Percentiles rank a stretch among this genome's conserved stretches.
Conservation (phyloP, 108 stramenopile species). For the Seminavis robusta region DNA sequence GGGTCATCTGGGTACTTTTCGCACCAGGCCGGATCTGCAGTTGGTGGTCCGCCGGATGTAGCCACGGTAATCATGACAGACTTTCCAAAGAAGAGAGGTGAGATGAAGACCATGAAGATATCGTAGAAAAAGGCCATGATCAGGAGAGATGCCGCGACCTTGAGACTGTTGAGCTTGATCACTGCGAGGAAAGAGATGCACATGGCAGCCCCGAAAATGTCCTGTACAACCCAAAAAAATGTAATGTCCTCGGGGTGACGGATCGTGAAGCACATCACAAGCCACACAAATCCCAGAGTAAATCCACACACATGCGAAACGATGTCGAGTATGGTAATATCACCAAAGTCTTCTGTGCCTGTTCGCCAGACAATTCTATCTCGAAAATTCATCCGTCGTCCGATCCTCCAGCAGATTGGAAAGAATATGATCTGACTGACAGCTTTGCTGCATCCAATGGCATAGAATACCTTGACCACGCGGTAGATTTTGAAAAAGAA, state of each 20-base stretch:
- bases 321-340: conserved; percentile 39
- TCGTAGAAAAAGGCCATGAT: conserved; percentile 84
- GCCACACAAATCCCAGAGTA: conserved; percentile 39
- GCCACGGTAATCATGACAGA: conserved; percentile 90
- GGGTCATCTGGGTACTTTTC: conserved; percentile 86
- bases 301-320: conserved; percentile 29
- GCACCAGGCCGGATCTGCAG: conserved; percentile 69
- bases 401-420: conserved; percentile 53
- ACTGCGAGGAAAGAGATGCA: conserved; percentile 79
- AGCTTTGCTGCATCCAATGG: conserved; percentile 19
- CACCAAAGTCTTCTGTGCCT: conserved; percentile 36
- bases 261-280: conserved; percentile 50
- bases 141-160: conserved; percentile 79
- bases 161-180: conserved; percentile 74
- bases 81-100: conserved; percentile 69
- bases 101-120: conserved; percentile 91
- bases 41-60: conserved; percentile 56
- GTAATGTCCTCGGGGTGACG: conserved; percentile 43
- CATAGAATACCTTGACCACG: conserved; percentile 80
- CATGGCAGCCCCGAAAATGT: conserved; percentile 85
- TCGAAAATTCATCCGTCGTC: conserved; percentile 1
- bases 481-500: conserved; percentile 84
- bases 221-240: conserved; percentile 87
- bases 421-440: conserved; percentile 20
- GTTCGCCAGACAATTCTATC: conserved; percentile 10